Base-by-base conservation (phyloP, 192 early-diverging fungal species). In the Umbelopsis sp. region DNA sequence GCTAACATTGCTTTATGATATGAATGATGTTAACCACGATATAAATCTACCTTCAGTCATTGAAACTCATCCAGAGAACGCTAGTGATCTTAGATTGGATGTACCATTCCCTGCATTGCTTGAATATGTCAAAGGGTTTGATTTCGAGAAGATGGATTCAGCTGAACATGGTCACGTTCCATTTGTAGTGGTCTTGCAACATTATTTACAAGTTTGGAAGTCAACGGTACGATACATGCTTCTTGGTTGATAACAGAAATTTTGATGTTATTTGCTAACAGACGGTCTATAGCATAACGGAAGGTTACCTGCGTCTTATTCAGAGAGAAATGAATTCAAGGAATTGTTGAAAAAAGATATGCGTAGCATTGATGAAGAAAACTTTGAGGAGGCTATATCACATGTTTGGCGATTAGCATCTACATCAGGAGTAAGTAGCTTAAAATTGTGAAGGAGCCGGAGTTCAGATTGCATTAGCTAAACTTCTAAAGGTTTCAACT, bases 361-460 rank as follows among this genome's bases (percentile, higher is more conserved):
- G 62, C 82, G 85, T 2, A 86, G 85, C 65, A 43, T 79, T 8
- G 93, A 91, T 59, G 90, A 94, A 68, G 93, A 97, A 71, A 98
- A 98, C 73, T 96, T 97, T 80, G 89, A 90, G 9, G 95, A 98
- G 79, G 96, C 96, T 1, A 75, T 85, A 8, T 78, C 82, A n/a
- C 83, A 86, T 24, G 86, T 87, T 14, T 86, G 88, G 79, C 80
- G 85, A 66, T 16, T 78, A n/a, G 45, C 47, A 12, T 51, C 68
- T 51, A 34, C 72, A 17, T 36, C 44, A 22, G 31, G 20, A 11
- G 56, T 62, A 62, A 65, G 51, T 36, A 45, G 29, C n/a, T 68
- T 66, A 70, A 4, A 59, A n/a, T 0, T 6, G 51, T 1, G 11
- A 41, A 20, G 8, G 45, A 34, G 1, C 21, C 17, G n/a, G 11